Evolutionary conservation across 2,329 filamentous ascomycete species (phyloP), one percentile per base, ranked within the genome.

Genomic region (Juglanconis oblonga): DNA sequence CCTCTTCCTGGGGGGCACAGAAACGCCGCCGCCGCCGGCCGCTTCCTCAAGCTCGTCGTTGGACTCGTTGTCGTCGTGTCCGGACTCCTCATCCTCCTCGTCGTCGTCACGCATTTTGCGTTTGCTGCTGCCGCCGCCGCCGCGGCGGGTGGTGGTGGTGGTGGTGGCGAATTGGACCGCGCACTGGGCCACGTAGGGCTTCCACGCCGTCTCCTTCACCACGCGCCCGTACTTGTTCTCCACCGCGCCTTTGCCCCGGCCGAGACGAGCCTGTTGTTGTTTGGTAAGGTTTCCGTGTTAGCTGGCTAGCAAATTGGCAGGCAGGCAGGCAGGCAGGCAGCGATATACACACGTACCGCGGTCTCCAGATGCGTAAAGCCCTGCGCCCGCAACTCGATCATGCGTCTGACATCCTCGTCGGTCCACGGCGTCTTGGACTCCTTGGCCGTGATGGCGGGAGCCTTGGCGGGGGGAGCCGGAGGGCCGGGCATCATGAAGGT

Each of bases 161-260:
- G 24, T 24, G 24, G 24, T 11, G 48, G 32, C 3, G 13, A 32
- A 31, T 9, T 29, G 52, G 3, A 13, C 14, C 8, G n/a, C 44
- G 33, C 42, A 29, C 42, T 55, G n/a, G 4, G 53, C 44, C 4
- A 32, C 14, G 33, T 31, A 48, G 42, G 5, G 14, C 10, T 9
- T 9, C 53, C 53, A 55, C 17, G 17, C 42, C 24, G 9, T 0
- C 9, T 55, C 42, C n/a, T 58, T 52, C 42, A 50, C 55, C 5
- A 62, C 4, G 8, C 60, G 50, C 0, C 60, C 60, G 9, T 54
- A 62, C 24, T 62, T 62, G 44, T 62, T 62, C 53, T 62, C 60
- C 1, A 62, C 52, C 2, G 60, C 50, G 31, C 57, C 44, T n/a
- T 53, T 24, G 6, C 48, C 36, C 10, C 60, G 51, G 17, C 57